phyloP scores from a whole-genome alignment of 768 basidiomycete genomes.

The Boletus barrowsii region DNA sequence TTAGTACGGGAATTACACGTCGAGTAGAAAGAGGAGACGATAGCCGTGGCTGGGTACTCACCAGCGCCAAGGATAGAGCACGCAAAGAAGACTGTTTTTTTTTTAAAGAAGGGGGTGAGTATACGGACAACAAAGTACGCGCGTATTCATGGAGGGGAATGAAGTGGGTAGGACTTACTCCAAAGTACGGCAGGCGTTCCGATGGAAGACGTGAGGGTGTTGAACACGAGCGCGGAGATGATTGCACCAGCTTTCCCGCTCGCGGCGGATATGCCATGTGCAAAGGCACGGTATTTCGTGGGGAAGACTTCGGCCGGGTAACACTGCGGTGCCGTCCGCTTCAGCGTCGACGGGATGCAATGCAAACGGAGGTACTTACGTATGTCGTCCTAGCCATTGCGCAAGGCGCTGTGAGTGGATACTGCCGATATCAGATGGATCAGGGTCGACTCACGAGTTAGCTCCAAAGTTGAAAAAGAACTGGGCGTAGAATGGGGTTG shows the following conservation, averaged over 20 bases:
- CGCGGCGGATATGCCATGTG: slow-evolving; percentile 75
- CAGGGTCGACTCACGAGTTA: slow-evolving; percentile 46
- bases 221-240: slow-evolving; percentile 72
- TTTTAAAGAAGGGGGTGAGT: neutral
- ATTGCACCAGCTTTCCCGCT: slow-evolving; percentile 75
- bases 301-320: slow-evolving; percentile 82
- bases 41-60: slow-evolving; percentile 14
- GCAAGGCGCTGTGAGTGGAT: slow-evolving; percentile 2
- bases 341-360: neutral
- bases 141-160: neutral
- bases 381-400: slow-evolving; percentile 45
- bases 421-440: neutral
- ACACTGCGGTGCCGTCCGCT: slow-evolving; percentile 37
- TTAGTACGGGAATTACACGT: neutral
- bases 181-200: slow-evolving; percentile 67
- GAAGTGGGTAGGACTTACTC: slow-evolving; percentile 49
- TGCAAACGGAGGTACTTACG: slow-evolving; percentile 28
- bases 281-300: slow-evolving; percentile 67
- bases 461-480: slow-evolving; percentile 86
- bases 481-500: slow-evolving; percentile 24
- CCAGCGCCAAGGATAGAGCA: slow-evolving; percentile 58
- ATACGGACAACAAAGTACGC: neutral
- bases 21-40: neutral
- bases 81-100: slow-evolving; percentile 57
- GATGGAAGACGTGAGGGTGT: slow-evolving; percentile 53